Base-by-base conservation (phyloP, 805 yeast species). In the Kodamaea laetipori region DNA sequence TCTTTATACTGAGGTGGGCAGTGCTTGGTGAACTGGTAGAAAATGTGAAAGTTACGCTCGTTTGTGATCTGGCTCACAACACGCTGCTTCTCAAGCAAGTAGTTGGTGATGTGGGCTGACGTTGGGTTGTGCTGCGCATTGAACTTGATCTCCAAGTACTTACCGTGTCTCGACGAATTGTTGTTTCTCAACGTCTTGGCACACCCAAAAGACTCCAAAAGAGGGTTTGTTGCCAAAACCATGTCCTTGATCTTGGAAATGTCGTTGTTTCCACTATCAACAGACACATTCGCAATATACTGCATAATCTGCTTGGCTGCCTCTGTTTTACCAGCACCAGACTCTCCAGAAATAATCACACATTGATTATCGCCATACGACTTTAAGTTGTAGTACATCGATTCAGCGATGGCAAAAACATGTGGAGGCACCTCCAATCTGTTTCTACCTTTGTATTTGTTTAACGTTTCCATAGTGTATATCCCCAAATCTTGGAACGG, bases 301-400 rank as follows among this genome's bases (percentile, higher is more conserved):
- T 92, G 97, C 98, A 92, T 92, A 65, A 92, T 90, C 63, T 95
- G 81, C 71, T 92, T 92, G 32, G 98, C 97, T 16, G 97, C 97
- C 68, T 92, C 98, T 4, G 98, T 92, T 61, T 92, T 92, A 39
- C 98, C 98, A 4, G 98, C 98, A 49, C 98, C 98, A 1, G 96
- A 87, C 64, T 92, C 98, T 45, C 98, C 98, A 2, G 96, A 87
- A 53, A 94, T 94, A 55, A 94, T 94, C 16, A 94, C 98, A 76
- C 98, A 92, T 64, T 94, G 99, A 60, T 82, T 89, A 56, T 94
- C 98, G 46, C 86, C 81, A 66, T 94, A 94, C 0, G 96, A 85
- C 66, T 90, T 90, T 82, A 94, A 77, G 63, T 92, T 87, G 68
- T 94, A 92, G 66, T 85, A 94, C 96, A 94, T 90, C 26, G 95